Evolutionary conservation across 176 grass and related monocot species (phyloP), one percentile per base, ranked within the genome.

Genomic region (Dactylis glomerata): DNA sequence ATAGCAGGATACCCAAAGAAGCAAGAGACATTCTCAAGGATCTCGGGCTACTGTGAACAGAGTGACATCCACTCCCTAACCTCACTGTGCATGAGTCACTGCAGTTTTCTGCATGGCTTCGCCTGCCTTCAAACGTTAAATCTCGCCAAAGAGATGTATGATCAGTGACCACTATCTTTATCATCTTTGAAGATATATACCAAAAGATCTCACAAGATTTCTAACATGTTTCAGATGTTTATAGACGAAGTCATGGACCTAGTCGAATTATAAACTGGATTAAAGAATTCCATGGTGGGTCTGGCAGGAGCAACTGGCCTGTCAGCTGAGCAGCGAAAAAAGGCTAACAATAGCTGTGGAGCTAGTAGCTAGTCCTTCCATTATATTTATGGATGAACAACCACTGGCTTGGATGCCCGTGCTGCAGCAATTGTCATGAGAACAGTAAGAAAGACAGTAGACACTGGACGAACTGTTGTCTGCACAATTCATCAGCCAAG

Each of bases 301-400:
- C 34, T 97, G 45, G 75, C 87, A 62, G 92, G 87, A 66, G 79
- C 81, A 56, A 90, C 89, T 73, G 94, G 94, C 49, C 77, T 97
- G 19, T 97, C 94, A 17, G 88, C 92, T 1, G 94, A 97, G 84
- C 94, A 97, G 77, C 62, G 92, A 54, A 97, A 97, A 97, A 87
- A 97, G 94, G 69, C 68, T 97, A 52, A 94, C 94, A 73, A 97
- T 97, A 77, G 92, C 94, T 46, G 92, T 97, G 72, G 94, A 97
- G 79, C 79, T 97, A 24, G 90, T 97, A 76, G 92, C 94, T 63
- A 97, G 92, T 79, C 94, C 94, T 72, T 94, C 94, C 26, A 94
- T 97, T 77, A 92, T 97, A 82, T 97, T 97, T 87, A 94, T 97
- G 94, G 94, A 97, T 79, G 94, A 97, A 58, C 94, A 46, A 97